These are phyloP conservation scores for Aspergillus clavatus DNA, from an alignment of 2,329 filamentous ascomycete species.

Conservation along the genomic window DNA sequence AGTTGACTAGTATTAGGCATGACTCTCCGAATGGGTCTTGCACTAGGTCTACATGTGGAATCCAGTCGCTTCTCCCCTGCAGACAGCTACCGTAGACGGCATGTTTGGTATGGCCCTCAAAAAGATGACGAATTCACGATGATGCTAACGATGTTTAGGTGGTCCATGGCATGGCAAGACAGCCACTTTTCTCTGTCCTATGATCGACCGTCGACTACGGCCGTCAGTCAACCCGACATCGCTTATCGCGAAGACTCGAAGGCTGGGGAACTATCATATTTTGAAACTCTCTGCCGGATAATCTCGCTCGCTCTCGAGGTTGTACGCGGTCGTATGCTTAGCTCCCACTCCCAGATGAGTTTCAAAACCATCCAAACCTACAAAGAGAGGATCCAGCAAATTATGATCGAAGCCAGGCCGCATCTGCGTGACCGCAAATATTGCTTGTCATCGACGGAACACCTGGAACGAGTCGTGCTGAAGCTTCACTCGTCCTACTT, in stretches of 20 bases:
- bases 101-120: conserved; percentile 38
- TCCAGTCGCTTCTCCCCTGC: conserved; percentile 50
- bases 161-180: conserved; percentile 62
- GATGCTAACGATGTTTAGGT: conserved; percentile 36
- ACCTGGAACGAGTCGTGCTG: conserved; percentile 56
- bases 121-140: not conserved
- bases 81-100: conserved; percentile 43
- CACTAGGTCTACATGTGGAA: conserved; percentile 56
- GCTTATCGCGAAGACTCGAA: conserved; percentile 46
- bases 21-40: conserved; percentile 57
- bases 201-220: conserved; percentile 53
- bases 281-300: conserved; percentile 55
- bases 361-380: conserved; percentile 53
- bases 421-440: conserved; percentile 52
- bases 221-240: conserved; percentile 50
- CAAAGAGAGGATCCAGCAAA: conserved; percentile 52
- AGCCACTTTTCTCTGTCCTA: conserved; percentile 60
- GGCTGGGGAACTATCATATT: conserved; percentile 50
- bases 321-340: conserved; percentile 53
- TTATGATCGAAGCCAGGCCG: conserved; percentile 55
- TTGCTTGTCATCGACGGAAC: conserved; percentile 43
- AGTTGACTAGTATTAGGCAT: conserved; percentile 39
- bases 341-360: conserved; percentile 50
- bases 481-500: conserved; percentile 61
- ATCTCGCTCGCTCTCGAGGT: conserved; percentile 53